Conservation (phyloP, 768 basidiomycete species). For the Lentinula boryana region DNA sequence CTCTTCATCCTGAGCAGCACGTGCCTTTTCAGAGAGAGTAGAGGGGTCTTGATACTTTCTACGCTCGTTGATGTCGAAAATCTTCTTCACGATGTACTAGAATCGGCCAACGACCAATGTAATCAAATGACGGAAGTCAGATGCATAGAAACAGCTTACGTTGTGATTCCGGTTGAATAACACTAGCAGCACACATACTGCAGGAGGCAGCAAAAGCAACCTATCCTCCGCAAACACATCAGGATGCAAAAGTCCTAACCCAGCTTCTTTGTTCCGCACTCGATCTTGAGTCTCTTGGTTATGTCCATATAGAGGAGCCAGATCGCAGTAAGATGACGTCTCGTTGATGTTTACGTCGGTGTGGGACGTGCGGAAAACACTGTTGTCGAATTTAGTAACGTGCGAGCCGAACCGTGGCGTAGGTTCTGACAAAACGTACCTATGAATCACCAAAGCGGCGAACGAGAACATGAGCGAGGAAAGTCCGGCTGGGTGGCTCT, state of each 20-base stretch:
- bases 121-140: neutral
- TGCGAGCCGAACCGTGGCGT: neutral
- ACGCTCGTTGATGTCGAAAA: conserved; percentile 79
- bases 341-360: conserved; percentile 64
- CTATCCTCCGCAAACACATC: conserved; percentile 80
- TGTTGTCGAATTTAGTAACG: conserved; percentile 16
- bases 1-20: conserved; percentile 60
- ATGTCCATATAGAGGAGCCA: conserved; percentile 79
- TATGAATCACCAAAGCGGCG: conserved; percentile 78
- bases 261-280: conserved; percentile 43
- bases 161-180: conserved; percentile 90
- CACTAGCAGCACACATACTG: conserved; percentile 68
- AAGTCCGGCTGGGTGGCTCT: conserved; percentile 71
- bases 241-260: conserved; percentile 59
- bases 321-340: conserved; percentile 83
- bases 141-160: conserved; percentile 32
- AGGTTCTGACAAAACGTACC: conserved; percentile 26
- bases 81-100: conserved; percentile 74
- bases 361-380: conserved; percentile 81
- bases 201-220: conserved; percentile 73
- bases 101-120: neutral
- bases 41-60: conserved; percentile 54
- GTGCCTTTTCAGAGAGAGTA: conserved; percentile 30
- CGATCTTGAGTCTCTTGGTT: conserved; percentile 53
- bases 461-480: conserved; percentile 79